These are phyloP conservation scores for Penicillium sp. DNA, from an alignment of 2,329 filamentous ascomycete genomes.

Conservation along the genomic window DNA sequence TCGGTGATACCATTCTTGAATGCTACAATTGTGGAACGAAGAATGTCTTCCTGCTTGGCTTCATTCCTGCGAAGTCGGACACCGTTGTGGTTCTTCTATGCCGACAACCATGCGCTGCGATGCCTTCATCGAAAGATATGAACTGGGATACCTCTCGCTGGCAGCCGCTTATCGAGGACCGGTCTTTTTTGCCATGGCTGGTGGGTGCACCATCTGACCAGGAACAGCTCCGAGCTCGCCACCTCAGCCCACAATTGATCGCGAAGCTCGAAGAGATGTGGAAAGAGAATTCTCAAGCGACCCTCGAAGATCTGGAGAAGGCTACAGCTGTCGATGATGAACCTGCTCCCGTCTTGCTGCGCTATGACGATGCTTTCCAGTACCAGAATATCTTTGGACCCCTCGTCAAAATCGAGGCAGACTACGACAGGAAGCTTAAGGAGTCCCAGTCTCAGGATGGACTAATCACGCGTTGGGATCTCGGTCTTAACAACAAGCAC, in stretches of 20 bases:
- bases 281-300: constrained; percentile 91
- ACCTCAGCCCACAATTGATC: constrained; percentile 90
- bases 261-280: constrained; percentile 96
- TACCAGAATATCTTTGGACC: constrained; percentile 99
- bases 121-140: constrained; percentile 97
- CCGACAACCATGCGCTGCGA: constrained; percentile 91
- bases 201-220: constrained; percentile 85
- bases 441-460: constrained; percentile 97
- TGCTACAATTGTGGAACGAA: constrained; percentile 99
- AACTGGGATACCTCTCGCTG: constrained; percentile 98
- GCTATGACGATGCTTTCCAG: constrained; percentile 96
- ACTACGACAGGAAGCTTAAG: constrained; percentile 98
- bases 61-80: constrained; percentile 97
- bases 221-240: constrained; percentile 90
- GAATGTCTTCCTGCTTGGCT: constrained; percentile 95
- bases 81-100: constrained; percentile 96
- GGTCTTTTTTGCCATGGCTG: constrained; percentile 91
- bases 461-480: constrained; percentile 90
- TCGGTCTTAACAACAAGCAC: constrained; percentile 95
- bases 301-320: constrained; percentile 87
- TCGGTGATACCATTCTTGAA: constrained; percentile 94
- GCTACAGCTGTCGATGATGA: constrained; percentile 90
- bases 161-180: constrained; percentile 96
- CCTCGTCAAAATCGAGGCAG: constrained; percentile 96
- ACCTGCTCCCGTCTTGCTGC: constrained; percentile 83